Percentiles rank a stretch among this genome's conserved stretches.
phyloP scores from a whole-genome alignment of 179 eudicot genomes.

The Carnegiea gigantea region DNA sequence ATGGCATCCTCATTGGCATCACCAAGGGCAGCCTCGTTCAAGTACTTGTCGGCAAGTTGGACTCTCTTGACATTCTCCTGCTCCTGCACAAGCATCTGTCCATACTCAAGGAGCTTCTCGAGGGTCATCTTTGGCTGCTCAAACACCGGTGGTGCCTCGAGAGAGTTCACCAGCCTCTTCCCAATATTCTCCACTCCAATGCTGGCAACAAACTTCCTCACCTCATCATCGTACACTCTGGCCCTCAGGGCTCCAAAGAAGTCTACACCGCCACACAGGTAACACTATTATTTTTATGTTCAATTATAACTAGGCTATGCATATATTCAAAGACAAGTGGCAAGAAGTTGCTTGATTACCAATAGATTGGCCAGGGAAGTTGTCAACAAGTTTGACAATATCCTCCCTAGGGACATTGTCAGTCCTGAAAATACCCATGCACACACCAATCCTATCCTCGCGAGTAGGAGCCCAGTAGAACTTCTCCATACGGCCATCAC shows the following conservation, averaged over 20 bases:
- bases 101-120: constrained; percentile 67
- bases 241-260: constrained; percentile 92
- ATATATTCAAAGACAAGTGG: too few relatives aligned
- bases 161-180: constrained; percentile 77
- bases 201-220: constrained; percentile 51
- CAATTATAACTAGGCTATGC: too few relatives aligned
- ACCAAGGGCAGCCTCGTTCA: constrained; percentile 75
- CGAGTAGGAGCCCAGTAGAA: constrained; percentile 90
- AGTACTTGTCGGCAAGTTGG: constrained; percentile 69
- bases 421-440: constrained; percentile 58
- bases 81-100: constrained; percentile 75
- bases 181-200: constrained; percentile 61
- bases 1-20: constrained; percentile 75
- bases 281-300: not conserved
- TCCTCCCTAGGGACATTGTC: constrained; percentile 50
- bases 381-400: constrained; percentile 59
- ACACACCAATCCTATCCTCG: constrained; percentile 83
- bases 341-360: constrained; percentile 35
- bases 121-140: constrained; percentile 69
- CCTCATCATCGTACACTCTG: constrained; percentile 79
- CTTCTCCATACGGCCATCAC: constrained; percentile 96
- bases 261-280: constrained; percentile 36
- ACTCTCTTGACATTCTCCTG: constrained; percentile 92
- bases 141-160: constrained; percentile 62
- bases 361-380: constrained; percentile 86